A percentile compares a stretch with the other conserved stretches of the same genome.
Conservation (phyloP, 176 grass and related monocot genomes). For the Cenchrus americanus region DNA sequence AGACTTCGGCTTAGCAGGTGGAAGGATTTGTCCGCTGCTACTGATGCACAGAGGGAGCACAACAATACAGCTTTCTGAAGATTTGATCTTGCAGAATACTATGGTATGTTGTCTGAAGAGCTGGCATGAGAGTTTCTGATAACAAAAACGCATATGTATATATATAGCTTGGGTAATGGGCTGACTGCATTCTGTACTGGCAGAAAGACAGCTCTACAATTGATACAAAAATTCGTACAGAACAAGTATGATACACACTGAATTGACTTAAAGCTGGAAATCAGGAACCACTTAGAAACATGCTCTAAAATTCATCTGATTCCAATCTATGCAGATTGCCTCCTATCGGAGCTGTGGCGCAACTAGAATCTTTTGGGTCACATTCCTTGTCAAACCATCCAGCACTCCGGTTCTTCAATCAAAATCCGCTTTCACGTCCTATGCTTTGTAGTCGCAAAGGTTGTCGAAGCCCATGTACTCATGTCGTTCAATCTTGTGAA, state of each 20-base stretch:
- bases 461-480: constrained; percentile 94
- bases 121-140: constrained; percentile 4
- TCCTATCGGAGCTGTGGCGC: not conserved
- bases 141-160: not conserved
- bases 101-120: not conserved
- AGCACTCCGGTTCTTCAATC: constrained; percentile 12
- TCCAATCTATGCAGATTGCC: not conserved
- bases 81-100: not conserved
- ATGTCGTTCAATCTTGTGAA: constrained; percentile 57
- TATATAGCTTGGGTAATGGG: not conserved
- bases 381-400: not conserved
- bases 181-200: not conserved
- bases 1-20: not conserved
- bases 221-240: constrained; percentile 24
- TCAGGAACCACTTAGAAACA: constrained; percentile 4
- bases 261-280: not conserved
- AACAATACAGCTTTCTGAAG: not conserved
- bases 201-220: constrained; percentile 30
- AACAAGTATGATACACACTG: not conserved
- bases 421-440: constrained; percentile 23
- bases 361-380: constrained; percentile 13
- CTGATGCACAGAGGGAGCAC: not conserved
- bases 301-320: constrained; percentile 22
- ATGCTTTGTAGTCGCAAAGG: constrained; percentile 75
- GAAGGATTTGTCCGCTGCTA: not conserved